Base-by-base conservation (phyloP, 768 basidiomycete genomes). In the Collybia sp. region DNA sequence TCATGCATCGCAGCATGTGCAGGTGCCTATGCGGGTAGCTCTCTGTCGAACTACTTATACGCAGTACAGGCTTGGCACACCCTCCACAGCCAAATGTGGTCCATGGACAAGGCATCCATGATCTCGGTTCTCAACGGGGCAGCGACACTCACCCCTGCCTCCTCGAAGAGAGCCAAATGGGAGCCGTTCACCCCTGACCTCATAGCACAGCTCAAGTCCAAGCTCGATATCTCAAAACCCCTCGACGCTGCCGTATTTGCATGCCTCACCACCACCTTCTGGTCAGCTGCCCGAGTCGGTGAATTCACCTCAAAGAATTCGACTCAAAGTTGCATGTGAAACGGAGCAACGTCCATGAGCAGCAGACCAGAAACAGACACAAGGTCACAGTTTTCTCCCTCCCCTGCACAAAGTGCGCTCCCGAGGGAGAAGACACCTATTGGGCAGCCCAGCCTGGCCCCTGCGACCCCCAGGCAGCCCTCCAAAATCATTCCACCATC, bases 251-350 rank as follows among this genome's bases (percentile, higher is more conserved):
- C 75, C 0, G 56, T 66, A 0, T 68, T 45, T 13, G 65, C 70
- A 0, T 72, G 69, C 47, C 61, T 71, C 6, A 67, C 66, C 6
- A 69, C 64, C 0, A 52, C 56, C 3, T 75, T 76, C 53, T 77
- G 57, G 15, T 34, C 61, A 1, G 58, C 56, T 0, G 62, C 65
- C 0, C 37, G 67, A 0, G 37, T 64, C 0, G 69, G 72, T 0
- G 71, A 77, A 46, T 66, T 76, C 44, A 71, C 67, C 51, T 71
- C 0, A 56, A 53, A 1, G 45, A 48, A 1, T 76, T 73, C 46
- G 35, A 65, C 33, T 53, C 62, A 0, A 30, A 12, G 0, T 13
- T 36, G 1, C 67, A 75, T 44, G 46, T 70, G 4, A 25, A 25
- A 25, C 25, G 4, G 25, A 4, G 4, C 3, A 15, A 54, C 30